phyloP scores from a whole-genome alignment of 2,329 filamentous ascomycete species.

The Zelopaecilomyces penicillatus region DNA sequence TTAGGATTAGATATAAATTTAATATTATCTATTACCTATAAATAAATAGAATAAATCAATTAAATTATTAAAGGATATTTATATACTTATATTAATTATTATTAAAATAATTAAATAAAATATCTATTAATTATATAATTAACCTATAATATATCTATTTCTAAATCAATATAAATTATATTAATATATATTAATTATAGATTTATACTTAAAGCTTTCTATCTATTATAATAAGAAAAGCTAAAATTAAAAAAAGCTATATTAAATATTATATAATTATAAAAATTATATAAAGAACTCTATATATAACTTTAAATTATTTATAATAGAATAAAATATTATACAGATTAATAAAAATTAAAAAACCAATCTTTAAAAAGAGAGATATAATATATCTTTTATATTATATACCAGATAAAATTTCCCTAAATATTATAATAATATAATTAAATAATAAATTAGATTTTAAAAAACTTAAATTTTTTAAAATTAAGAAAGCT shows the following conservation, averaged over 20 bases:
- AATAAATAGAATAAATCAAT: neutral
- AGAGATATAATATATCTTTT: neutral
- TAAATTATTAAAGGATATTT: neutral
- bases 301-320: too few relatives aligned
- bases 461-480: neutral
- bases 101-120: neutral
- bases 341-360: neutral
- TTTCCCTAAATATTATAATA: too few relatives aligned
- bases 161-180: neutral
- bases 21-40: neutral
- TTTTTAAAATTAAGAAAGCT: neutral
- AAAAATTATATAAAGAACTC: too few relatives aligned
- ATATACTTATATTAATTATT: neutral
- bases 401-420: neutral
- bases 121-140: neutral
- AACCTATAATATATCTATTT: neutral
- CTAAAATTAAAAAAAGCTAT: too few relatives aligned
- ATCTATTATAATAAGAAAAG: neutral
- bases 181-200: neutral
- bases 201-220: neutral
- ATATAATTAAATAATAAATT: neutral
- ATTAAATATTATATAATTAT: too few relatives aligned
- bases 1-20: neutral
- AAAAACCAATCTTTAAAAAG: neutral
- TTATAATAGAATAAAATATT: too few relatives aligned